phyloP scores from a whole-genome alignment of 2,329 filamentous ascomycete species.

The Aspergillus thermomutatus region DNA sequence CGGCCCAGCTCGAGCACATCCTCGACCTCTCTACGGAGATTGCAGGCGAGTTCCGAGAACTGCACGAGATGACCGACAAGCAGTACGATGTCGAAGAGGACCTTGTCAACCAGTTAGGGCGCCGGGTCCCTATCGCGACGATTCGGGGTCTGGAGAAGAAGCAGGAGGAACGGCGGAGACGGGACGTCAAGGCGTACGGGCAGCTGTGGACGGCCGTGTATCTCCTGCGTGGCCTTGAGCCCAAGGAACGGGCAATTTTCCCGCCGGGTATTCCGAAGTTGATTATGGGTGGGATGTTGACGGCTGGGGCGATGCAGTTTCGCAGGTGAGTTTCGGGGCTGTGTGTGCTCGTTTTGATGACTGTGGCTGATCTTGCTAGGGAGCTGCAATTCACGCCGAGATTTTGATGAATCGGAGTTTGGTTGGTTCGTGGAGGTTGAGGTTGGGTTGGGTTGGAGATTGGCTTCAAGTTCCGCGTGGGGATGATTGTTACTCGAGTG shows the following conservation, averaged over 20 bases:
- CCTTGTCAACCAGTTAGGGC: background rate
- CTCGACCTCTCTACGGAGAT: background rate
- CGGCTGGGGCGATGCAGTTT: slow-evolving; percentile 4
- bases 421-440: background rate
- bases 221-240: background rate
- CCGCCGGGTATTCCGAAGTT: slow-evolving; percentile 2
- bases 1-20: background rate
- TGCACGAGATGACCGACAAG: background rate
- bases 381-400: slow-evolving; percentile 1
- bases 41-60: background rate
- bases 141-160: background rate
- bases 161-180: background rate
- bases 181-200: background rate
- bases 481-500: background rate
- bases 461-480: background rate
- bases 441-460: background rate
- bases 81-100: background rate
- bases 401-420: background rate
- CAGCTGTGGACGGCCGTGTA: slow-evolving; percentile 4
- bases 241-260: slow-evolving; percentile 1
- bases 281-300: slow-evolving; percentile 2
- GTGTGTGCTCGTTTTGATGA: background rate
- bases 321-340: background rate
- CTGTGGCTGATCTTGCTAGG: background rate
- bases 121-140: background rate